A percentile compares a stretch with the other conserved stretches of the same genome.
These are phyloP conservation scores for Scheffersomyces spartinae DNA, from an alignment of 805 yeast genomes.

Conservation along the genomic window DNA sequence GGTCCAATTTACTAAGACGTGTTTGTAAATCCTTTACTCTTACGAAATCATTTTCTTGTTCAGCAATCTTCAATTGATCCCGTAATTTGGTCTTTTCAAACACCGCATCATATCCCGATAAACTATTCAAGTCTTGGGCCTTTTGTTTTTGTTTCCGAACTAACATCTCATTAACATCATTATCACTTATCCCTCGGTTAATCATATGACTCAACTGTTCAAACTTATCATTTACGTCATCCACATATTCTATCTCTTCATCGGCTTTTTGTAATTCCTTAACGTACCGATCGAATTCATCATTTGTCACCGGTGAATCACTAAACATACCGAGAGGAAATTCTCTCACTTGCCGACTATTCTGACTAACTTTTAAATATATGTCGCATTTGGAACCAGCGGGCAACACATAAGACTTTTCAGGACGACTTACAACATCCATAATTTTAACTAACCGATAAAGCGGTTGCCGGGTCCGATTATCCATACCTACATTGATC, in stretches of 20 bases:
- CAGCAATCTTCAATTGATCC: slow-evolving; percentile 68
- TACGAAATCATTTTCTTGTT: slow-evolving; percentile 37
- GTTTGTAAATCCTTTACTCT: no score
- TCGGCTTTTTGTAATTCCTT: slow-evolving; percentile 48
- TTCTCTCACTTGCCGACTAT: slow-evolving; percentile 55
- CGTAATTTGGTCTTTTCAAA: slow-evolving; percentile 58
- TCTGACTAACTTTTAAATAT: slow-evolving; percentile 71
- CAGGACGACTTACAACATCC: slow-evolving; percentile 37
- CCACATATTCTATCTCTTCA: slow-evolving; percentile 46
- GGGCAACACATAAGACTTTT: slow-evolving; percentile 31
- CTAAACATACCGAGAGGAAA: slow-evolving; percentile 74
- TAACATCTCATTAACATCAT: slow-evolving; percentile 71
- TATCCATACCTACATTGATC: slow-evolving; percentile 67
- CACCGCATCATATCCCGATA: slow-evolving; percentile 59
- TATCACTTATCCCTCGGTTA: slow-evolving; percentile 53
- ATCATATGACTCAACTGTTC: slow-evolving; percentile 53
- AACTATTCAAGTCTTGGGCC: slow-evolving; percentile 45
- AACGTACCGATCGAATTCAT: slow-evolving; percentile 65
- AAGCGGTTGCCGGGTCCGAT: slow-evolving; percentile 46
- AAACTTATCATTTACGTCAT: slow-evolving; percentile 53
- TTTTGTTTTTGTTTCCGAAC: slow-evolving; percentile 51
- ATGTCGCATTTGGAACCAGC: slow-evolving; percentile 34
- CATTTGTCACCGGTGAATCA: slow-evolving; percentile 58
- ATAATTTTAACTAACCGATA: slow-evolving; percentile 81
- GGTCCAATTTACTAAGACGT: slow-evolving; percentile 15